Conservation (phyloP, 2,329 filamentous ascomycete species). For the Dactylellina cionopaga region DNA sequence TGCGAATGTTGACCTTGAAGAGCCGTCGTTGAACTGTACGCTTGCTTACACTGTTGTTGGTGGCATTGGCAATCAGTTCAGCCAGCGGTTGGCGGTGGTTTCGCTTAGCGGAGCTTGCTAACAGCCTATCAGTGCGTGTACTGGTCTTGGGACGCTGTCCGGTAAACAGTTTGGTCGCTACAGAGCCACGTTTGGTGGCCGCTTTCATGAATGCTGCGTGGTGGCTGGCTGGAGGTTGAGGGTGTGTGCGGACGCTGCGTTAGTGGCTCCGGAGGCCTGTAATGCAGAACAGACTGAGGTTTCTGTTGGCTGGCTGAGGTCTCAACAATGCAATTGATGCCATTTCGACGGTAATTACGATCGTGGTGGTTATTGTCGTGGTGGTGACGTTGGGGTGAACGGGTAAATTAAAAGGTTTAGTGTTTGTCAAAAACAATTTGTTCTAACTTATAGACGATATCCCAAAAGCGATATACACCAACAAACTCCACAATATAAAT, state of each 20-base stretch:
- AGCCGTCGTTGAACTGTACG: background rate
- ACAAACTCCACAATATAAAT: constrained; percentile 24
- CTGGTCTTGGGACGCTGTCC: background rate
- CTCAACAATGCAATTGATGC: background rate
- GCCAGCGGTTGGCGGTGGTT: background rate
- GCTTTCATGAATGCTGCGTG: background rate
- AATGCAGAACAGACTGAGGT: background rate
- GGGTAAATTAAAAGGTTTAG: constrained; percentile 2
- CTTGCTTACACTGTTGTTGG: background rate
- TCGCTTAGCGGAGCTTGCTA: background rate
- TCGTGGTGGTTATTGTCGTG: background rate
- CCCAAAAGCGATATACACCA: constrained; percentile 20
- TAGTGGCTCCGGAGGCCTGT: background rate
- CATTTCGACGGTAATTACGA: background rate
- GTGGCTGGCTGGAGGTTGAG: background rate
- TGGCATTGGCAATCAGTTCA: background rate
- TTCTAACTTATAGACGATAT: too few relatives aligned
- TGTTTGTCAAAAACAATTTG: background rate
- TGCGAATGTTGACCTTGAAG: background rate
- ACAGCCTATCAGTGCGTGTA: constrained; percentile 1
- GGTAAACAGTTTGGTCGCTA: background rate
- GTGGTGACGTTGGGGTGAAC: background rate
- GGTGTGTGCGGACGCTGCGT: background rate
- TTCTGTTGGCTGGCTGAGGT: background rate
- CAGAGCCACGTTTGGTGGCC: background rate